Evolutionary conservation across 306 rosid species (phyloP).

Genomic region (Nissolia schottii): DNA sequence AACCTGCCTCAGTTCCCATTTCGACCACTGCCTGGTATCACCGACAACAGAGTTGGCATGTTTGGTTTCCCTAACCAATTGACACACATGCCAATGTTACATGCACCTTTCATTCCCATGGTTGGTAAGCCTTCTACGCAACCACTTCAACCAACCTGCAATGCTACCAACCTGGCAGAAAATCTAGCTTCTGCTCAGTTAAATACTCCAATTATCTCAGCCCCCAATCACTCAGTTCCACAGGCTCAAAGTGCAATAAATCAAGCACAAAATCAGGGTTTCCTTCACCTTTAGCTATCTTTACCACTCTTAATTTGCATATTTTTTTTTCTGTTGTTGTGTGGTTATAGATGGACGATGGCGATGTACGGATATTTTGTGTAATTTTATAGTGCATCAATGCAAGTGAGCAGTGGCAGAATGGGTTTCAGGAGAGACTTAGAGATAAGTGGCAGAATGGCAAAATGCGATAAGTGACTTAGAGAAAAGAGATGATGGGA

Average conservation of each 20-base stretch:
- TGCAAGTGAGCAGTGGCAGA: too few species aligned
- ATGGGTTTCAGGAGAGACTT: too few species aligned
- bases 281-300: background rate
- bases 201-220: background rate
- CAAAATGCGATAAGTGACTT: too few species aligned
- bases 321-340: too few species aligned
- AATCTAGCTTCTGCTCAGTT: slow-evolving; percentile 11
- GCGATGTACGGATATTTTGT: too few species aligned
- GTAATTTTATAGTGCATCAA: too few species aligned
- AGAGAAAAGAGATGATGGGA: too few species aligned
- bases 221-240: slow-evolving; percentile 9
- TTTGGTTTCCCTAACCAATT: slow-evolving; percentile 36
- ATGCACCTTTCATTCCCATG: slow-evolving; percentile 23
- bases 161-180: background rate
- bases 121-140: slow-evolving; percentile 14
- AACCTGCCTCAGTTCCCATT: slow-evolving; percentile 27
- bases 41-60: slow-evolving; percentile 20
- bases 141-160: background rate
- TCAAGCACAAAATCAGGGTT: slow-evolving; percentile 5
- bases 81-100: slow-evolving; percentile 24
- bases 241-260: background rate
- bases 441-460: too few species aligned
- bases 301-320: too few species aligned
- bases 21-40: slow-evolving; percentile 17
- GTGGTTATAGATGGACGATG: too few species aligned